phyloP scores from a whole-genome alignment of 108 stramenopile species.

The Skeletonema marinoi region DNA sequence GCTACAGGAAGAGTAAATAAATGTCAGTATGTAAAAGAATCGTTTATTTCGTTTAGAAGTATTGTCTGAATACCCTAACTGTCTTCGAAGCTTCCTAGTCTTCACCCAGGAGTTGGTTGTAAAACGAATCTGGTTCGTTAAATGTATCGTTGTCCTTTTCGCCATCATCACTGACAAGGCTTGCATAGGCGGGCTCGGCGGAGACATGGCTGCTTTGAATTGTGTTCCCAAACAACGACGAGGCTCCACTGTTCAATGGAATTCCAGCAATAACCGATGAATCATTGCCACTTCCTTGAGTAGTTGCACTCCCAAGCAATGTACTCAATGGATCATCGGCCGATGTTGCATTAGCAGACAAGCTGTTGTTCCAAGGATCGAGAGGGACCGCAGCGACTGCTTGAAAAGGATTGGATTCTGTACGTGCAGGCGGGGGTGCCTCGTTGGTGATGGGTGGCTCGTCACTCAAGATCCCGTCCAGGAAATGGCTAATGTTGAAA shows the following conservation, averaged over 20 bases:
- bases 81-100: conserved; percentile 6
- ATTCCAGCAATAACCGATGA: conserved; percentile 39
- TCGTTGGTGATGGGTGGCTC: conserved; percentile 6
- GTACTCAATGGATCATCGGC: conserved; percentile 29
- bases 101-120: conserved; percentile 45
- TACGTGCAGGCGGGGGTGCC: background rate
- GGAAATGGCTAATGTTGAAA: conserved; percentile 44
- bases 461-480: conserved; percentile 42
- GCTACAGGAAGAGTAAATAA: conserved; percentile 33
- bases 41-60: background rate
- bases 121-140: conserved; percentile 48
- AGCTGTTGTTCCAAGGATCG: conserved; percentile 44
- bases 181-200: conserved; percentile 32
- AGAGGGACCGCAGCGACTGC: conserved; percentile 30
- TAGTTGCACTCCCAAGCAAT: conserved; percentile 25
- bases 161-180: conserved; percentile 27
- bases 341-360: background rate
- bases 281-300: conserved; percentile 20
- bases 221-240: conserved; percentile 25
- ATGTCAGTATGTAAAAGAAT: background rate
- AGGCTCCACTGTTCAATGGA: conserved; percentile 28
- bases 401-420: conserved; percentile 19
- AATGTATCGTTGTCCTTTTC: conserved; percentile 38
- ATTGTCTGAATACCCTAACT: background rate
- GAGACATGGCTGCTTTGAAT: conserved; percentile 21